These are phyloP conservation scores for Russula emetica DNA, from an alignment of 768 basidiomycete genomes.

Conservation along the genomic window DNA sequence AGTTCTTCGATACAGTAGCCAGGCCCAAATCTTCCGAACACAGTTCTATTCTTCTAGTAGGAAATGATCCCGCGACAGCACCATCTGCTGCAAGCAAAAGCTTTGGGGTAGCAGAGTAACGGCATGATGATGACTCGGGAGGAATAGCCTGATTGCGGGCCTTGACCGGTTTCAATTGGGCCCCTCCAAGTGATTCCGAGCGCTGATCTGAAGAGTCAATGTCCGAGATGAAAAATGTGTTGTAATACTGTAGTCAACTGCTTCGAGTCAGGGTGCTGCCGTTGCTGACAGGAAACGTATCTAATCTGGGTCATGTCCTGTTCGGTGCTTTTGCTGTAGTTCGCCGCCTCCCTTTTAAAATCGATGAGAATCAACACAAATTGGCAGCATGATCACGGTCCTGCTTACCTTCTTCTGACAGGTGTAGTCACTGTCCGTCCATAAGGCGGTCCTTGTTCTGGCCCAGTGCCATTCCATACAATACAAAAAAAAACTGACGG, in stretches of 20 bases:
- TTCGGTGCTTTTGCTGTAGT: not conserved
- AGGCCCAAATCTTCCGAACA: not conserved
- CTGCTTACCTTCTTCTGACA: slow-evolving; percentile 3
- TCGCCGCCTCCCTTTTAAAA: not conserved
- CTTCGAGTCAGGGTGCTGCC: not conserved
- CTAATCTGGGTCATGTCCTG: not conserved
- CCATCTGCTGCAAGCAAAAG: not conserved
- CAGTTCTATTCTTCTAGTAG: not conserved
- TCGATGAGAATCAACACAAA: slow-evolving; percentile 2
- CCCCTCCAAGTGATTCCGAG: not conserved
- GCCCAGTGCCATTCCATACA: not conserved
- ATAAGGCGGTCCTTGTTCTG: slow-evolving; percentile 3
- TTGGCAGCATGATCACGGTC: not conserved
- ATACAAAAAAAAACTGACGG: not conserved
- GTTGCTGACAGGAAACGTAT: not conserved
- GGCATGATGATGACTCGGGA: too few relatives aligned
- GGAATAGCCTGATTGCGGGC: not conserved
- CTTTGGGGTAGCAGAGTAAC: not conserved
- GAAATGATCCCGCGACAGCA: slow-evolving; percentile 4
- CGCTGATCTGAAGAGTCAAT: slow-evolving; percentile 7
- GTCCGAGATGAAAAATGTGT: not conserved
- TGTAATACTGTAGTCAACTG: not conserved
- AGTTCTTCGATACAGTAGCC: not conserved
- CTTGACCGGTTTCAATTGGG: not conserved
- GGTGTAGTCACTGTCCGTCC: slow-evolving; percentile 7